A percentile compares a stretch with the other conserved stretches of the same genome.
phyloP scores from a whole-genome alignment of 1,284 basidiomycete genomes.

The Tilletia indica region DNA sequence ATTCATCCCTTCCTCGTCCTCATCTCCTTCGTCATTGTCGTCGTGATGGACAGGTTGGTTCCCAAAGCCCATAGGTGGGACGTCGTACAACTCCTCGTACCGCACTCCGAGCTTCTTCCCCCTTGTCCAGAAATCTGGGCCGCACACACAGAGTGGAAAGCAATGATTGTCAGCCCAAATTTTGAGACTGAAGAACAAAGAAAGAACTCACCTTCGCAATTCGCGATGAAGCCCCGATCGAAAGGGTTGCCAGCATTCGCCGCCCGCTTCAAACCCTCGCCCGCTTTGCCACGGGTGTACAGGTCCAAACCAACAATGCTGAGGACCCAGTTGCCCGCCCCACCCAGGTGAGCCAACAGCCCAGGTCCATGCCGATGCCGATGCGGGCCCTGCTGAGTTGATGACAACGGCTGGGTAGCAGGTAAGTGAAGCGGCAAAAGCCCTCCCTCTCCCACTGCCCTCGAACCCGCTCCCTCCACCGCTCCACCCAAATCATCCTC shows the following conservation, averaged over 20 bases:
- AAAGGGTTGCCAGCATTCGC: slow-evolving; percentile 82
- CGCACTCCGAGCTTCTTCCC: slow-evolving; percentile 81
- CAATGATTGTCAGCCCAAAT: background rate
- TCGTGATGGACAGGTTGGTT: background rate
- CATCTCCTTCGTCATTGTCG: background rate
- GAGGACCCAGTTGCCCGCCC: slow-evolving; percentile 67
- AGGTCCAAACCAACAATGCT: slow-evolving; percentile 86
- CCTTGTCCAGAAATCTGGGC: slow-evolving; percentile 85
- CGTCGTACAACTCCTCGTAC: slow-evolving; percentile 84
- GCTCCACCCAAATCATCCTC: slow-evolving; percentile 21
- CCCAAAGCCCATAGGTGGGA: slow-evolving; percentile 56
- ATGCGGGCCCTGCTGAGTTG: background rate
- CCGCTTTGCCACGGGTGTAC: slow-evolving; percentile 84
- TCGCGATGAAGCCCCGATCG: slow-evolving; percentile 76
- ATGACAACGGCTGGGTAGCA: background rate
- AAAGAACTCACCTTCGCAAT: slow-evolving; percentile 63
- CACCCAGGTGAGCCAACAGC: background rate
- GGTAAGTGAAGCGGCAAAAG: slow-evolving; percentile 9
- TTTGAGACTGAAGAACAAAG: background rate
- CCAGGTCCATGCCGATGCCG: slow-evolving; percentile 18
- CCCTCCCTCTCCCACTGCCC: background rate
- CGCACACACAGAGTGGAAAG: background rate
- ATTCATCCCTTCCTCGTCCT: background rate
- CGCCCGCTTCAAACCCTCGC: slow-evolving; percentile 69
- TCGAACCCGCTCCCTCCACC: background rate